phyloP scores from a whole-genome alignment of 345 rosid genomes.

The Abelmoschus esculentus region DNA sequence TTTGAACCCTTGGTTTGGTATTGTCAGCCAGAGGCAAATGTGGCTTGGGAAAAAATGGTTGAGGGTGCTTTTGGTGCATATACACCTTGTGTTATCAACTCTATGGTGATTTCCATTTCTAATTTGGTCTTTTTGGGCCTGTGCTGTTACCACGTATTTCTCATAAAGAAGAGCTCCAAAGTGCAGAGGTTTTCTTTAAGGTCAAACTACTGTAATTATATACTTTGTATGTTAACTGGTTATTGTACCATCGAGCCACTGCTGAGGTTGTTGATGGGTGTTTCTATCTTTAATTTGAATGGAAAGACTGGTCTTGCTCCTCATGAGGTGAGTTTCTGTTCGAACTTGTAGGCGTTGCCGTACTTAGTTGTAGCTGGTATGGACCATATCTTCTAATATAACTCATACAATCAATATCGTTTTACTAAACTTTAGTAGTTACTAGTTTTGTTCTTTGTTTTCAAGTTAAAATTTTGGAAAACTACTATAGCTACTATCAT shows the following conservation, averaged over 20 bases:
- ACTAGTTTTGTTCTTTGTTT: not conserved
- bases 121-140: slow-evolving; percentile 61
- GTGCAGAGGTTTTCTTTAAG: slow-evolving; percentile 53
- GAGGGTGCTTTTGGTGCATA: slow-evolving; percentile 64
- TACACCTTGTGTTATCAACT: slow-evolving; percentile 66
- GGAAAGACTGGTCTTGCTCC: slow-evolving; percentile 59
- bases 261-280: slow-evolving; percentile 57
- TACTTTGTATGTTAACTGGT: slow-evolving; percentile 53
- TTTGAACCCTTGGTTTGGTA: slow-evolving; percentile 64
- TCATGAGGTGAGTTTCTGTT: slow-evolving; percentile 53
- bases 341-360: not conserved
- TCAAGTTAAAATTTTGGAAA: not conserved
- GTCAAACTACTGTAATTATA: slow-evolving; percentile 48
- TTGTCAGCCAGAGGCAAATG: slow-evolving; percentile 56
- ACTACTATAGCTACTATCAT: not conserved
- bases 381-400: not conserved
- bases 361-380: not conserved
- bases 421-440: not conserved
- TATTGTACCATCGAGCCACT: slow-evolving; percentile 67
- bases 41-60: slow-evolving; percentile 52
- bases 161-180: slow-evolving; percentile 41
- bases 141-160: slow-evolving; percentile 64
- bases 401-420: not conserved
- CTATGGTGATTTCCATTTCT: slow-evolving; percentile 56
- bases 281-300: slow-evolving; percentile 54